Conservation (phyloP, 208 protist species). For the Herpetomonas tarakana region DNA sequence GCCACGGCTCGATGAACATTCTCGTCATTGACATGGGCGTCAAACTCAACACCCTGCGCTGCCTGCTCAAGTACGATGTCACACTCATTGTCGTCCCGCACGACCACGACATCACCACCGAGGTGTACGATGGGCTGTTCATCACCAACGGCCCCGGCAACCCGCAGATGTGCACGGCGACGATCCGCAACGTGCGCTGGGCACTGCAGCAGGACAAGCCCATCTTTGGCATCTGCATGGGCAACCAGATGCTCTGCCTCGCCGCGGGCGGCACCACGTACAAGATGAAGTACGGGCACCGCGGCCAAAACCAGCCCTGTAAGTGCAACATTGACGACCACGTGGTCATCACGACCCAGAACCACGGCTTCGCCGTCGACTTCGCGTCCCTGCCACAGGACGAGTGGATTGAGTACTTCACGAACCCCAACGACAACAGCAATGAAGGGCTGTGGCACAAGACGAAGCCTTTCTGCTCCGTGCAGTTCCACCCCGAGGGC, state of each 20-base stretch:
- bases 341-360: constrained; percentile 97
- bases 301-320: constrained; percentile 98
- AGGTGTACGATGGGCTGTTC: constrained; percentile 97
- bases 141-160: constrained; percentile 96
- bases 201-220: constrained; percentile 88
- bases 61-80: constrained; percentile 87
- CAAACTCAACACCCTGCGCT: constrained; percentile 95
- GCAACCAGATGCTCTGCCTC: constrained; percentile 97
- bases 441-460: constrained; percentile 97
- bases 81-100: constrained; percentile 83
- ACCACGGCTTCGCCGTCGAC: constrained; percentile 98
- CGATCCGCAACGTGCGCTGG: constrained; percentile 94
- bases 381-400: constrained; percentile 79
- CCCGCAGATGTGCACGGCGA: constrained; percentile 83
- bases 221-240: constrained; percentile 99
- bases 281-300: constrained; percentile 99
- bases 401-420: constrained; percentile 95
- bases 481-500: constrained; percentile 99
- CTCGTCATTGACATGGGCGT: constrained; percentile 94
- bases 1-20: constrained; percentile 81
- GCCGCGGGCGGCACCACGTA: constrained; percentile 93
- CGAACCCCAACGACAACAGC: constrained; percentile 97
- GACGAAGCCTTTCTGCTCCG: constrained; percentile 95
- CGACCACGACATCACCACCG: constrained; percentile 95
- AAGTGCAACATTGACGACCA: constrained; percentile 74